Conservation (phyloP, 306 rosid genomes). For the Begonia peltatifolia region DNA sequence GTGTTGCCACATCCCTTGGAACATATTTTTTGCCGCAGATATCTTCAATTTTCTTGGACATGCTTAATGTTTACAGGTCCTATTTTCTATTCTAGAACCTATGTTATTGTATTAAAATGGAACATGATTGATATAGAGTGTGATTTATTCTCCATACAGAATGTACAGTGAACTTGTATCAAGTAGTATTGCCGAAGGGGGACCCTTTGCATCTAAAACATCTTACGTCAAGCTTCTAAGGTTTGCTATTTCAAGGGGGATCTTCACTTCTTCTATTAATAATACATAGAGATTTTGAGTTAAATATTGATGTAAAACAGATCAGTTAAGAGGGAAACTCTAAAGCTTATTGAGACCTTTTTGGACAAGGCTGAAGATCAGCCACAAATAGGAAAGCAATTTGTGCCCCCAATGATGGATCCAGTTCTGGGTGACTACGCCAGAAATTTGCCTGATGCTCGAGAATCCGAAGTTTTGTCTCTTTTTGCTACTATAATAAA, state of each 20-base stretch:
- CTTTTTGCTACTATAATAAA: slow-evolving; percentile 94
- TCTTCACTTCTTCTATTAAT: too few species aligned
- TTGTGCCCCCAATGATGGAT: slow-evolving; percentile 99
- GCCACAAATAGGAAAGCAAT: slow-evolving; percentile 87
- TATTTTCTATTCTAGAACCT: neutral
- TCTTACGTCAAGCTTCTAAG: slow-evolving; percentile 87
- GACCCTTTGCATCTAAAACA: slow-evolving; percentile 73
- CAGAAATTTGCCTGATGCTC: slow-evolving; percentile 95
- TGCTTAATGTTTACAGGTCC: slow-evolving; percentile 97
- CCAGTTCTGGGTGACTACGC: slow-evolving; percentile 94
- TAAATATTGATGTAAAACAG: slow-evolving; percentile 27
- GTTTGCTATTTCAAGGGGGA: slow-evolving; percentile 17
- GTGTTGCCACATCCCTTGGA: slow-evolving; percentile 81
- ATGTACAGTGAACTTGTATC: slow-evolving; percentile 99
- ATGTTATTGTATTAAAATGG: neutral
- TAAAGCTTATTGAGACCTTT: slow-evolving; percentile 88
- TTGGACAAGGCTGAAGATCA: slow-evolving; percentile 99
- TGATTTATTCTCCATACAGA: slow-evolving; percentile 28
- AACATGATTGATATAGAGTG: slow-evolving; percentile 1
- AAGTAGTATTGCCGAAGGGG: slow-evolving; percentile 83
- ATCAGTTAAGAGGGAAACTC: slow-evolving; percentile 94
- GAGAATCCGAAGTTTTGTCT: slow-evolving; percentile 94
- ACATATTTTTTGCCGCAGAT: slow-evolving; percentile 89
- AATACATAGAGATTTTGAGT: neutral
- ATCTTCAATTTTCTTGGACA: slow-evolving; percentile 79